These are phyloP conservation scores for Funneliformis caledonium DNA, from an alignment of 371 early-diverging fungal species.

Conservation along the genomic window DNA sequence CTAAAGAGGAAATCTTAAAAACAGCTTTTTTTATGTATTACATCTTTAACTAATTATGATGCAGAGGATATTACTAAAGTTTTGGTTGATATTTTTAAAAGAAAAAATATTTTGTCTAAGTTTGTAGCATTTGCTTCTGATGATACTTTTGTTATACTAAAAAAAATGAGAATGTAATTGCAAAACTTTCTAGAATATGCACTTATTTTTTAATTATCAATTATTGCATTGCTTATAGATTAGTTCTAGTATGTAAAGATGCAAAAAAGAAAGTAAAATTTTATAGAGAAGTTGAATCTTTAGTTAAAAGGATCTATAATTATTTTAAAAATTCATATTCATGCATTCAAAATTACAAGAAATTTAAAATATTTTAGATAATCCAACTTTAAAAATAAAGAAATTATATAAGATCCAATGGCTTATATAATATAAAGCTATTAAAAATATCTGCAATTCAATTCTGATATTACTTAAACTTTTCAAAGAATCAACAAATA, in stretches of 20 bases:
- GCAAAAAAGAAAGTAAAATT: background rate
- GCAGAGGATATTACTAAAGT: background rate
- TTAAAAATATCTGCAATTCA: background rate
- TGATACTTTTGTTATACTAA: background rate
- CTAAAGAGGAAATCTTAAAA: background rate
- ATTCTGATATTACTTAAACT: too few species aligned
- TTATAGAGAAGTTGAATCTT: background rate
- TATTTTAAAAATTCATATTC: background rate
- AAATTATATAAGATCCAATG: background rate
- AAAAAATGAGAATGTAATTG: background rate
- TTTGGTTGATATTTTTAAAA: background rate
- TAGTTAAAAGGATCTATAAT: background rate
- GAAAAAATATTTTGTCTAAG: background rate
- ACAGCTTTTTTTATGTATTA: background rate
- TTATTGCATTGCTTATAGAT: background rate
- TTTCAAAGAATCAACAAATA: too few species aligned
- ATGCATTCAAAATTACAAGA: background rate
- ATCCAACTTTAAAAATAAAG: background rate
- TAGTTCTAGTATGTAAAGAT: background rate
- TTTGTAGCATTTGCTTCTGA: background rate
- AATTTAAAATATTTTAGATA: background rate
- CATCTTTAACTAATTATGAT: background rate
- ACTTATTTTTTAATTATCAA: background rate
- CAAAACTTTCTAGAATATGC: background rate
- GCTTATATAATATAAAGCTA: background rate